Base-by-base conservation (phyloP, 208 protist genomes). In the Herpetomonas tarakana region DNA sequence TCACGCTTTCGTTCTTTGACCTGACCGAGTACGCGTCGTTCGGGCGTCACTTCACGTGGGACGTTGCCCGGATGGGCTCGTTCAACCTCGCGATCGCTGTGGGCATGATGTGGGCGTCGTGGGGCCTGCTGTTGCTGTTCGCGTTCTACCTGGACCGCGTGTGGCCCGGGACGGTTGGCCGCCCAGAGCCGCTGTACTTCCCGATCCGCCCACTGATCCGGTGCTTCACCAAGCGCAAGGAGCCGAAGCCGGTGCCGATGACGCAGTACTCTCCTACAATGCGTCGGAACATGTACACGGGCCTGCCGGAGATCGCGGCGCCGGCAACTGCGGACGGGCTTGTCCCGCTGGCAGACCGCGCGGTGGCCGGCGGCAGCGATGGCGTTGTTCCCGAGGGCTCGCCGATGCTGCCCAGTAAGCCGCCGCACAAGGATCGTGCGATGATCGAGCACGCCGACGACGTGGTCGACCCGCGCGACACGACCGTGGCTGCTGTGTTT, bases 71-170 rank as follows among this genome's bases (percentile, higher is more conserved):
- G 31, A 31, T 45, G 25, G 80, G 79, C 25, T 65, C 76, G 31
- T 90, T 77, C 69, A 78, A 68, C 58, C 68, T 78, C 44, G 53
- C 70, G 25, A 54, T 81, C 26, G 72, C 71, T 14, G 74, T 92
- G 52, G 74, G 81, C 25, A 75, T 95, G 67, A 91, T 93, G 83
- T 88, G 81, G 79, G 78, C 76, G 3, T 90, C 84, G 21, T 81
- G 76, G 39, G 64, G 63, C 12, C 14, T 87, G 7, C 74, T 94
- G 64, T 71, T 92, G 45, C 51, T 92, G 22, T 61, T 97, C 27
- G 77, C 74, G 50, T 76, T 80, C 25, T 97, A 97, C 71, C 62
- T 97, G 11, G 87, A 97, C 67, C 81, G 74, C 53, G 87, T 97
- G 44, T 61, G 84, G 51, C 86, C 85, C 22, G 73, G 68, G 30